Evolutionary conservation across 345 rosid species (phyloP), one percentile per base, ranked within the genome.

Genomic region (Populus deltoides): DNA sequence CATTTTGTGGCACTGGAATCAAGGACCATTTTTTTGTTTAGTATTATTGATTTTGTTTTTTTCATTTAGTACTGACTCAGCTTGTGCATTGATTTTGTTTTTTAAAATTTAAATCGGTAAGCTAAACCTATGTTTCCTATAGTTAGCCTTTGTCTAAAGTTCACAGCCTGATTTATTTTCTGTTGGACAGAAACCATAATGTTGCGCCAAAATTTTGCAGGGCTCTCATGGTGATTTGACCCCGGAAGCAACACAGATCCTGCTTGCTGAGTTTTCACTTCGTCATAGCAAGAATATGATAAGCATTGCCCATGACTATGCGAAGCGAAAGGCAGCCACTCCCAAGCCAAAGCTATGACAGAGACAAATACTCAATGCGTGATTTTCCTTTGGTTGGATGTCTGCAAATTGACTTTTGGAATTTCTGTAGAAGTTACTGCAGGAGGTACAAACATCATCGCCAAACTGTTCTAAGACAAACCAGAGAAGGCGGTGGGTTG

Each of bases 151-250:
- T 15, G 51, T 45, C 17, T 13, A 45, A 45, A 45, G 51, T 45
- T 45, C 17, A 45, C 18, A 45, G 51, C 8, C 65, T 18, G 59
- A 2, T 12, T 12, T 22, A 12, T 62, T 17, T n/a, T 35, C 9
- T 18, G 15, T 25, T 51, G 20, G 35, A 18, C 31, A 20, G 41
- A 35, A 51, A 67, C 36, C 29, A 47, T 27, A 49, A 6, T 57
- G 11, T 22, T 67, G 71, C 43, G 62, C 66, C 62, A 49, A 31
- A 35, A 25, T 13, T 74, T 57, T 47, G 78, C 93, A 92, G 99
- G 99, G 99, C 12, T 55, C 76, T 63, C 96, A 90, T 84, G 93
- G 99, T 53, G 98, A 95, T 88, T 87, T 95, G 78, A 90, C 86
- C 2, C 81, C 29, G n/a, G 83, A 87, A 76, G 97, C 92, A 87